A percentile compares a stretch with the other conserved stretches of the same genome.
Conservation (phyloP, 2,329 filamentous ascomycete genomes). For the Fusarium sp. region DNA sequence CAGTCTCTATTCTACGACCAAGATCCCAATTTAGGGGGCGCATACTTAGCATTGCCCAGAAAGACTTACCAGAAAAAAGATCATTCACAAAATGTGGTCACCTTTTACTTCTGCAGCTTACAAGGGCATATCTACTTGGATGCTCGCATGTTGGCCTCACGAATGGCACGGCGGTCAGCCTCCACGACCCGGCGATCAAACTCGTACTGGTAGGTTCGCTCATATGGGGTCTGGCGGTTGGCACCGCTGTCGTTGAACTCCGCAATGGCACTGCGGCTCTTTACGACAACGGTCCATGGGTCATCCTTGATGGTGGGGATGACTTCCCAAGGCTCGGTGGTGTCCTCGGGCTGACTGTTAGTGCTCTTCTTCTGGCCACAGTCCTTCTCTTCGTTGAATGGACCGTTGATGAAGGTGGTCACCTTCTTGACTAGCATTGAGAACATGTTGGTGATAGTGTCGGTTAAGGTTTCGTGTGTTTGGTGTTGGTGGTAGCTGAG, state of each 20-base stretch:
- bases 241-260: fast-evolving
- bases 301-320: neutral
- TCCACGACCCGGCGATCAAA: fast-evolving
- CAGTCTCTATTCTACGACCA: neutral
- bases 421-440: neutral
- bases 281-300: fast-evolving
- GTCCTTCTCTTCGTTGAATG: too few relatives aligned
- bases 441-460: too few relatives aligned
- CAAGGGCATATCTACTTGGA: neutral
- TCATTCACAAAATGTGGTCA: neutral
- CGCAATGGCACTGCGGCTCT: fast-evolving
- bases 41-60: neutral
- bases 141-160: neutral
- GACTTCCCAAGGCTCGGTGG: neutral
- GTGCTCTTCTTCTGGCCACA: too few relatives aligned
- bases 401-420: neutral
- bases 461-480: too few relatives aligned
- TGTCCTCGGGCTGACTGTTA: too few relatives aligned
- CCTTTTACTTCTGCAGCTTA: neutral
- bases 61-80: neutral
- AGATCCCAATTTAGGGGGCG: neutral
- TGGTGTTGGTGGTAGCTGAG: too few relatives aligned
- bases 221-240: fast-evolving
- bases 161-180: fast-evolving
- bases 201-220: fast-evolving